These are phyloP conservation scores for Globisporangium rhizosaccharum DNA, from an alignment of 352 stramenopile species.

Conservation along the genomic window DNA sequence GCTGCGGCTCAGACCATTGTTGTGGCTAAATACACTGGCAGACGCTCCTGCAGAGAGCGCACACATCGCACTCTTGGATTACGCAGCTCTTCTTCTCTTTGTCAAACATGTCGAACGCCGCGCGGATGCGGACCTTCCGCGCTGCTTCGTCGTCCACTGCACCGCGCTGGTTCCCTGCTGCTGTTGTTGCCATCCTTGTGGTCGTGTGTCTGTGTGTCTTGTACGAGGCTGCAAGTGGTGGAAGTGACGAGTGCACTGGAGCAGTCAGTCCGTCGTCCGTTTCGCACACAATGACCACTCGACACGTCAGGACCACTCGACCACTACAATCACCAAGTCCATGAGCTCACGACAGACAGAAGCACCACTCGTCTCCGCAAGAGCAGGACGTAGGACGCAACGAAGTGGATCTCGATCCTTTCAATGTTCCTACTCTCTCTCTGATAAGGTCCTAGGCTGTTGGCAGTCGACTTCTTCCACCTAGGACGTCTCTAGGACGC, in stretches of 20 bases:
- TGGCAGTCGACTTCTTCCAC: background rate
- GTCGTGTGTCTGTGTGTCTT: slow-evolving; percentile 1
- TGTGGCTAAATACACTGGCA: background rate
- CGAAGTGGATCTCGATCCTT: background rate
- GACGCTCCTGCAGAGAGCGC: background rate
- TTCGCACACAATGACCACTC: no score
- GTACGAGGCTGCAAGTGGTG: no score
- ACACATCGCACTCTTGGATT: slow-evolving; percentile 66
- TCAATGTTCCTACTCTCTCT: background rate
- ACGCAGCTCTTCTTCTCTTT: slow-evolving; percentile 89
- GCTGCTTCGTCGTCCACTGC: slow-evolving; percentile 32
- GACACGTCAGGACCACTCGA: no score
- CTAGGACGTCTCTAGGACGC: background rate
- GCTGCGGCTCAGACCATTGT: background rate
- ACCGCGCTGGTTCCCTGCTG: slow-evolving; percentile 25
- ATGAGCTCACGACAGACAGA: no score
- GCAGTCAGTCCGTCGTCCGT: no score
- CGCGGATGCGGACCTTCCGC: slow-evolving; percentile 58
- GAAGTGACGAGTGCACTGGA: no score
- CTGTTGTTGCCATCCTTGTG: background rate
- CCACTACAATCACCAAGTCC: no score
- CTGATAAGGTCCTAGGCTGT: background rate
- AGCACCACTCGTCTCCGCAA: no score
- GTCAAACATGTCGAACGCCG: slow-evolving; percentile 89
- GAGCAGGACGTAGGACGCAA: background rate